Conservation (phyloP, 768 basidiomycete genomes). For the Suillus subluteus region DNA sequence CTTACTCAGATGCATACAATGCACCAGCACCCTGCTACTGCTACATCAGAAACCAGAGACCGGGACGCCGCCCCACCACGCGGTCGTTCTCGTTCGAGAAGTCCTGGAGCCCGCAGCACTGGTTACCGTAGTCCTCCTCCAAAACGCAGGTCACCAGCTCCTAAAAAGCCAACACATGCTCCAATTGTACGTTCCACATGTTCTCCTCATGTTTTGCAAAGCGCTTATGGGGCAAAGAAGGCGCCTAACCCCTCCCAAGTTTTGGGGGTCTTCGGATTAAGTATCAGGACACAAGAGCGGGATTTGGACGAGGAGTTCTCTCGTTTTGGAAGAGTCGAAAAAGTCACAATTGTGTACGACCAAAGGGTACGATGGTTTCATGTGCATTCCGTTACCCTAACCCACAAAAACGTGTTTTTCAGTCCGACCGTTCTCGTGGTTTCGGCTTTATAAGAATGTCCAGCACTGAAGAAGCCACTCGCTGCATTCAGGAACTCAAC, state of each 20-base stretch:
- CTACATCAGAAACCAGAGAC: constrained; percentile 49
- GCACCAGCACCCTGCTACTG: constrained; percentile 55
- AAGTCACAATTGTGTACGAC: constrained; percentile 96
- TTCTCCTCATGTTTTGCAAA: constrained; percentile 19
- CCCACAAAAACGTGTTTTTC: constrained; percentile 27
- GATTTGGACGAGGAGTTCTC: constrained; percentile 95
- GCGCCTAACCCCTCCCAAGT: constrained; percentile 87
- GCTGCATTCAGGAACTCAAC: constrained; percentile 90
- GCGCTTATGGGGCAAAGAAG: constrained; percentile 56
- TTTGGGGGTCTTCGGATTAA: constrained; percentile 97
- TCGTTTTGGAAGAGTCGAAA: constrained; percentile 87
- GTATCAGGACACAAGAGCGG: constrained; percentile 90
- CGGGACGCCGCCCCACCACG: constrained; percentile 60
- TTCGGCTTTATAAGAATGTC: constrained; percentile 98
- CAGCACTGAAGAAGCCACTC: constrained; percentile 81
- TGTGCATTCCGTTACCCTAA: constrained; percentile 15
- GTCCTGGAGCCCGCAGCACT: constrained; percentile 49
- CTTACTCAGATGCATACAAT: constrained; percentile 83
- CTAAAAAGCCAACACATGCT: constrained; percentile 71
- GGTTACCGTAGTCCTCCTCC: constrained; percentile 60
- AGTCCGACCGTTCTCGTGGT: constrained; percentile 95
- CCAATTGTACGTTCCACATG: constrained; percentile 60
- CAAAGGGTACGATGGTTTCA: constrained; percentile 68
- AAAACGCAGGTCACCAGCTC: constrained; percentile 61
- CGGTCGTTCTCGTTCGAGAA: constrained; percentile 77